Evolutionary conservation across 352 stramenopile species (phyloP).

Genomic region (Globisporangium perplexum): DNA sequence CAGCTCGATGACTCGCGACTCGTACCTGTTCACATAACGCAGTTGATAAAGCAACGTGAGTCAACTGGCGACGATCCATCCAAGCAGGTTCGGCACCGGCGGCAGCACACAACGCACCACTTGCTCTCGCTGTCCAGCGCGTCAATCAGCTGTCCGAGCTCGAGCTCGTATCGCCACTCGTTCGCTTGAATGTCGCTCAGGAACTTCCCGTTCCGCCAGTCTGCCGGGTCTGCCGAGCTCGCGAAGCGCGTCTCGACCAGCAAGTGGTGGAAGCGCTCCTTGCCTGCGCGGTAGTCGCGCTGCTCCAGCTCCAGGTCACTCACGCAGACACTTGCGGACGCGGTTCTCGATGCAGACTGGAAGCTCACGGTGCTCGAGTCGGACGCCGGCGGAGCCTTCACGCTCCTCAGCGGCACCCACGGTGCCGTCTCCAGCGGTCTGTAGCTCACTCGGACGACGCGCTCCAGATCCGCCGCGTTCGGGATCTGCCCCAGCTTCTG

Average conservation of each 20-base stretch:
- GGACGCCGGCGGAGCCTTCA: not conserved
- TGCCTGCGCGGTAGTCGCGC: slow-evolving; percentile 47
- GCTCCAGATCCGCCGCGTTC: slow-evolving; percentile 17
- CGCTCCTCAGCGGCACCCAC: slow-evolving; percentile 32
- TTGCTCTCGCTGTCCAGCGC: slow-evolving; percentile 71
- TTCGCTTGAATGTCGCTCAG: slow-evolving; percentile 58
- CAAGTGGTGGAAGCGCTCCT: slow-evolving; percentile 56
- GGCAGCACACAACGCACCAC: slow-evolving; percentile 29
- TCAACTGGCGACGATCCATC: not conserved
- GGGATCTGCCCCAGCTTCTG: slow-evolving; percentile 21
- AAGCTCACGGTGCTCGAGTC: slow-evolving; percentile 5
- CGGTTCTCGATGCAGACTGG: slow-evolving; percentile 4
- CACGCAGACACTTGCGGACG: slow-evolving; percentile 11
- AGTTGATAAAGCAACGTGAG: too few species aligned
- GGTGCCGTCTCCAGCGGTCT: slow-evolving; percentile 24
- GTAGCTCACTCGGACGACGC: slow-evolving; percentile 47
- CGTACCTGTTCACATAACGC: slow-evolving; percentile 26
- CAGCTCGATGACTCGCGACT: slow-evolving; percentile 53
- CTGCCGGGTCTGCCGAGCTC: slow-evolving; percentile 8
- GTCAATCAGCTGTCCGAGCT: slow-evolving; percentile 57
- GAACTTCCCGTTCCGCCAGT: slow-evolving; percentile 55
- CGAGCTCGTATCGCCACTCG: slow-evolving; percentile 53
- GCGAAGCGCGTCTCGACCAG: slow-evolving; percentile 48
- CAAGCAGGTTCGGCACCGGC: not conserved
- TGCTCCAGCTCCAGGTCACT: slow-evolving; percentile 47